phyloP scores from a whole-genome alignment of 495 filamentous ascomycete species.

The Penicillium silybi region DNA sequence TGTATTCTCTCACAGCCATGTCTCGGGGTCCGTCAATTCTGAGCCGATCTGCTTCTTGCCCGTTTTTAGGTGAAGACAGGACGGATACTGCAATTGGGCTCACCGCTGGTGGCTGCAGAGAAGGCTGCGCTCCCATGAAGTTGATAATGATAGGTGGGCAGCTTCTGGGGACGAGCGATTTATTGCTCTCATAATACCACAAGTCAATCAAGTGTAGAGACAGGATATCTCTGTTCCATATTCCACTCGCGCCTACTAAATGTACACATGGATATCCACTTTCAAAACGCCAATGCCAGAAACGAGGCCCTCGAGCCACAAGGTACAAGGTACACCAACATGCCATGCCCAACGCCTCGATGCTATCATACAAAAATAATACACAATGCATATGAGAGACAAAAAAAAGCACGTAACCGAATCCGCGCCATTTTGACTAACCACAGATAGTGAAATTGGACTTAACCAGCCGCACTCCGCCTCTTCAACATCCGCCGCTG shows the following conservation, averaged over 20 bases:
- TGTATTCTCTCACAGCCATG: constrained; percentile 14
- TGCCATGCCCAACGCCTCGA: constrained; percentile 18
- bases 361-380: constrained; percentile 26
- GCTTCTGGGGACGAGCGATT: too few relatives aligned
- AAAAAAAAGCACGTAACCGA: neutral
- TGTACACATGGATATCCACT: neutral
- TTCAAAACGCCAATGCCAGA: constrained; percentile 1
- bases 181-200: too few relatives aligned
- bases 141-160: too few relatives aligned
- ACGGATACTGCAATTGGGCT: too few relatives aligned
- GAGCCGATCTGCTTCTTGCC: neutral
- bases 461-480: constrained; percentile 18
- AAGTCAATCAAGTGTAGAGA: constrained; percentile 5
- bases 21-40: constrained; percentile 6
- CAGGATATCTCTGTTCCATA: neutral
- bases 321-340: constrained; percentile 6
- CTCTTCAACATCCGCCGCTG: constrained; percentile 49
- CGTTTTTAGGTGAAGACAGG: too few relatives aligned
- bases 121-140: too few relatives aligned
- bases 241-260: neutral
- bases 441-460: neutral
- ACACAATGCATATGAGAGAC: neutral
- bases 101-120: too few relatives aligned
- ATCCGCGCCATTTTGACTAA: neutral
- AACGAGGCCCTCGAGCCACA: neutral